Evolutionary conservation across 305 asterid species (phyloP).

Genomic region (Caryopteris hybrid): DNA sequence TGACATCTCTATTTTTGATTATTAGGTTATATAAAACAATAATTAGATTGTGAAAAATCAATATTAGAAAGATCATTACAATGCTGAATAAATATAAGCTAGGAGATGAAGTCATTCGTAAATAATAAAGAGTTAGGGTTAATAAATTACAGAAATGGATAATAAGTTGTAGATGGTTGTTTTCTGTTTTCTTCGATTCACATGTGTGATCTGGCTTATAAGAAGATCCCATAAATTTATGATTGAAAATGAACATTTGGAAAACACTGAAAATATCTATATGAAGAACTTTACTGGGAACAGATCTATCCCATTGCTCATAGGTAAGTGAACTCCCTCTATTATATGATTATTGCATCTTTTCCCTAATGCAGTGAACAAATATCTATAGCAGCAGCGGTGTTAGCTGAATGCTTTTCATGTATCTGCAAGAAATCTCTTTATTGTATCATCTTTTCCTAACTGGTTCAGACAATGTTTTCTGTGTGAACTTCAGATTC

Average conservation of each 20-base stretch:
- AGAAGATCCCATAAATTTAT: neutral
- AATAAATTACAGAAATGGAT: neutral
- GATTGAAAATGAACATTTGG: neutral
- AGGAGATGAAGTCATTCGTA: neutral
- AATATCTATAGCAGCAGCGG: neutral
- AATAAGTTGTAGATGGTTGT: too few relatives aligned
- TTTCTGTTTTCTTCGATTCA: too few relatives aligned
- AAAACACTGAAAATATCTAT: neutral
- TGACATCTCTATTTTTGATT: neutral
- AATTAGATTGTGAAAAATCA: neutral
- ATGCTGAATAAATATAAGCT: neutral
- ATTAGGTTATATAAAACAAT: neutral
- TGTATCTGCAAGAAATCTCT: neutral
- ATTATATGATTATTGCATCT: neutral
- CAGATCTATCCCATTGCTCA: neutral
- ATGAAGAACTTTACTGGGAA: neutral
- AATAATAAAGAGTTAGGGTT: neutral
- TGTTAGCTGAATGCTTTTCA: too few relatives aligned
- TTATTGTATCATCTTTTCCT: neutral
- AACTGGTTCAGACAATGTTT: neutral
- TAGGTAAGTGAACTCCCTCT: neutral
- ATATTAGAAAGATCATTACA: neutral
- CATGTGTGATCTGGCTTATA: too few relatives aligned
- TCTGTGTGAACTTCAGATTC: neutral
- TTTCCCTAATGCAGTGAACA: neutral